phyloP scores from a whole-genome alignment of 495 filamentous ascomycete genomes.

The Neurospora pannonica region DNA sequence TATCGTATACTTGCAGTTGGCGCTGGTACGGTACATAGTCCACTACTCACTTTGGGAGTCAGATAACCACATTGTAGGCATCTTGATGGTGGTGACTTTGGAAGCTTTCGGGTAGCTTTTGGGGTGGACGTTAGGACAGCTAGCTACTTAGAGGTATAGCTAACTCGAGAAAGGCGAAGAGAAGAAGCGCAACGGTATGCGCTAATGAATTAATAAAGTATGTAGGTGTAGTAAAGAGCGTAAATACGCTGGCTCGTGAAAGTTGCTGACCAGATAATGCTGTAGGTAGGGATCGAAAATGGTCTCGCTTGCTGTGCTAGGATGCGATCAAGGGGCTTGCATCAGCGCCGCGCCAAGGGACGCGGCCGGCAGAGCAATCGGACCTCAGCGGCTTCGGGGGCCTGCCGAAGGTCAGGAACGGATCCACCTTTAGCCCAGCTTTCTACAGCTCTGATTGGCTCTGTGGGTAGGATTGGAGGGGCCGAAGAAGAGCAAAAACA shows the following conservation, averaged over 20 bases:
- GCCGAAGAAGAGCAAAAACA: background rate
- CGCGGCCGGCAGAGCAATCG: background rate
- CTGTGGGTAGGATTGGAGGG: background rate
- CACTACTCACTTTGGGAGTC: constrained; percentile 93
- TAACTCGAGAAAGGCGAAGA: background rate
- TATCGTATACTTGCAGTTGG: background rate
- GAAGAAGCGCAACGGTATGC: background rate
- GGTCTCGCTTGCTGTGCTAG: background rate
- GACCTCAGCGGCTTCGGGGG: background rate
- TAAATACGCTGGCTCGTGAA: background rate
- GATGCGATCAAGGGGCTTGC: background rate
- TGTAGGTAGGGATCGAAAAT: too few relatives aligned
- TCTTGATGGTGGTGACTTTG: constrained; percentile 21
- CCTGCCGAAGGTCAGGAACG: background rate
- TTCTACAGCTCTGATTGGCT: background rate
- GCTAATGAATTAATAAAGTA: background rate
- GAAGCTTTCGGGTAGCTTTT: background rate
- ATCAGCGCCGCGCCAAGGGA: background rate
- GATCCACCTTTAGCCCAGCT: background rate
- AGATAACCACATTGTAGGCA: constrained; percentile 79
- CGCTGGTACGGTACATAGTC: too few relatives aligned
- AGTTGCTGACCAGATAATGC: background rate
- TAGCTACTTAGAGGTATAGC: background rate
- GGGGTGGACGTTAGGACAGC: background rate
- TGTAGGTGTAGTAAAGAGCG: background rate